Percentiles rank a stretch among this genome's conserved stretches.
These are phyloP conservation scores for Axilococcus clingmanii DNA, from an alignment of 139 green algal genomes.

Conservation along the genomic window DNA sequence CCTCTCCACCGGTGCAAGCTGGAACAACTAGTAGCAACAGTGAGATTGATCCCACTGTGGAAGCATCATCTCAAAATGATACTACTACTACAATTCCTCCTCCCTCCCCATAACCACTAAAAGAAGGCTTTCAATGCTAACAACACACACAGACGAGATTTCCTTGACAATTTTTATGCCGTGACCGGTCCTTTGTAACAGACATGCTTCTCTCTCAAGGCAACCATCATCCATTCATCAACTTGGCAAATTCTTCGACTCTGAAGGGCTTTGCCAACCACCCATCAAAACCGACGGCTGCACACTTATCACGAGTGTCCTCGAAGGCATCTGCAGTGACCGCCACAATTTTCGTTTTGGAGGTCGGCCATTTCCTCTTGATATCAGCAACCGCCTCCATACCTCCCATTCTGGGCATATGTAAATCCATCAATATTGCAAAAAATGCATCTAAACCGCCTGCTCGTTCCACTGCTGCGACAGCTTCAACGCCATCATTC, in stretches of 20 bases:
- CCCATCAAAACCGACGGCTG: constrained; percentile 57
- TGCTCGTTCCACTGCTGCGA: constrained; percentile 28
- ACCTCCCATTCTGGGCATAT: constrained; percentile 78
- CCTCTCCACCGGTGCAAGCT: too few species aligned
- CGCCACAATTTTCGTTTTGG: constrained; percentile 38
- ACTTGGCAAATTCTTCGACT: constrained; percentile 54
- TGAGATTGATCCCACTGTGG: too few species aligned
- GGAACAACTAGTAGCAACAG: too few species aligned
- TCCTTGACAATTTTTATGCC: too few species aligned
- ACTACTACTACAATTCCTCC: too few species aligned
- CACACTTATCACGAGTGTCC: constrained; percentile 57
- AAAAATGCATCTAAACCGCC: constrained; percentile 60
- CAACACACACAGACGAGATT: too few species aligned
- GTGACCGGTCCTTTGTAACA: too few species aligned
- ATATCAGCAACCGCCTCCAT: constrained; percentile 55
- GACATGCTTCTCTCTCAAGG: too few species aligned
- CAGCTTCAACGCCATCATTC: constrained; percentile 34
- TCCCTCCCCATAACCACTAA: too few species aligned
- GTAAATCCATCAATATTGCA: constrained; percentile 79
- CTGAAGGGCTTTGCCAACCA: constrained; percentile 76
- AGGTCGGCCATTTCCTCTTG: constrained; percentile 25
- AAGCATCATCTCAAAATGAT: too few species aligned
- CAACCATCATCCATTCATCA: constrained; percentile 28
- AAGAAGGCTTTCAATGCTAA: too few species aligned
- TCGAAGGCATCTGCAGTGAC: constrained; percentile 76